phyloP scores from a whole-genome alignment of 139 green algal species.

The Pedinophyceae sp. region DNA sequence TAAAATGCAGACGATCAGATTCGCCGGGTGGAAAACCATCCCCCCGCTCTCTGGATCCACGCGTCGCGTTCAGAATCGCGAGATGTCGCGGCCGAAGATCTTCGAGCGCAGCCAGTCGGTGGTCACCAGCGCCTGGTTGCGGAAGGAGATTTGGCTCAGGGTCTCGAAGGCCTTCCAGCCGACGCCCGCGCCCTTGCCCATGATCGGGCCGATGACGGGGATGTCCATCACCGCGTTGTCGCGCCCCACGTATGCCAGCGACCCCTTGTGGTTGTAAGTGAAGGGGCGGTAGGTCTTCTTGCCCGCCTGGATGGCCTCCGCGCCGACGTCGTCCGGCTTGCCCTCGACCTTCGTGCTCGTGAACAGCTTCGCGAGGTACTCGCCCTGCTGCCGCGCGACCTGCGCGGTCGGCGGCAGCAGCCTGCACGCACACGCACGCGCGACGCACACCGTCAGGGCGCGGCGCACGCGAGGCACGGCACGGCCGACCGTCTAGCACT shows the following conservation, averaged over 20 bases:
- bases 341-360: conserved; percentile 8
- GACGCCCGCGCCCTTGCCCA: conserved; percentile 41
- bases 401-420: conserved; percentile 13
- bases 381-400: conserved; percentile 73
- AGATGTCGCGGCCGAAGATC: conserved; percentile 70
- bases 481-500: not conserved
- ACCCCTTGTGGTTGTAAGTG: conserved; percentile 55
- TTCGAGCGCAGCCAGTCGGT: conserved; percentile 51
- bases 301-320: not conserved
- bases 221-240: conserved; percentile 84
- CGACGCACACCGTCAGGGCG: not conserved
- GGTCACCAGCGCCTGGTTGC: conserved; percentile 65
- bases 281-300: conserved; percentile 18
- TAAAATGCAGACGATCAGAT: too few species aligned
- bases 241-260: conserved; percentile 67
- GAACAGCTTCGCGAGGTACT: conserved; percentile 47
- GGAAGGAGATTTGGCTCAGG: conserved; percentile 52
- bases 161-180: conserved; percentile 78
- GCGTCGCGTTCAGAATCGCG: conserved; percentile 42
- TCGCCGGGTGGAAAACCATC: too few species aligned
- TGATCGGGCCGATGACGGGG: conserved; percentile 44
- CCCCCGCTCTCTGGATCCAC: too few species aligned
- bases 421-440: not conserved
- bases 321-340: not conserved
- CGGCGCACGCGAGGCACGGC: not conserved